Evolutionary conservation across 257 asterid species (phyloP).

Genomic region (Oldenlandia corymbosa): DNA sequence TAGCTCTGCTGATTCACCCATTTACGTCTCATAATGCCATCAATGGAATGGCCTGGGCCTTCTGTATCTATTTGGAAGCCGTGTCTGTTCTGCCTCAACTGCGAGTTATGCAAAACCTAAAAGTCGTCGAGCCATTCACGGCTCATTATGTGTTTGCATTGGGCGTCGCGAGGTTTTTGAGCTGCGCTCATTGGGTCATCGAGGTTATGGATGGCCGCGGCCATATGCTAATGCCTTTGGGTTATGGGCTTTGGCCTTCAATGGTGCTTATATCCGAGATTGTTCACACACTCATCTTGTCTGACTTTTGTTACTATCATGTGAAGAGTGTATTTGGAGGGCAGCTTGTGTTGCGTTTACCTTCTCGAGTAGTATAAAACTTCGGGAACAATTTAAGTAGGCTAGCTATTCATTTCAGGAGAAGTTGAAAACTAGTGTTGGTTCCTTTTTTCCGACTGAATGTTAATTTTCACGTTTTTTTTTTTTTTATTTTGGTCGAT

Average conservation of each 20-base stretch:
- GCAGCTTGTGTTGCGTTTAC: conserved; percentile 44
- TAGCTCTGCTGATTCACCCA: conserved; percentile 42
- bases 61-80: conserved; percentile 46
- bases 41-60: conserved; percentile 42
- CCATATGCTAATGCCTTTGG: conserved; percentile 40
- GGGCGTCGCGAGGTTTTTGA: conserved; percentile 51
- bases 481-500: conserved; percentile 1
- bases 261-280: conserved; percentile 46
- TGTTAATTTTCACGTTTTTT: not conserved
- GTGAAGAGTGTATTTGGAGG: conserved; percentile 49
- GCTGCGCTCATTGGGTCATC: conserved; percentile 54
- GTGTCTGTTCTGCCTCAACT: conserved; percentile 49
- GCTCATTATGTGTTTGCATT: conserved; percentile 51
- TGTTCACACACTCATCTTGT: conserved; percentile 45
- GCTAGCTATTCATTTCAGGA: not conserved
- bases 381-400: not conserved
- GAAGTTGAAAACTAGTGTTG: conserved; percentile 2
- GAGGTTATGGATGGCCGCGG: conserved; percentile 51
- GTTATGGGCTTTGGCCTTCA: conserved; percentile 47
- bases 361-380: conserved; percentile 42
- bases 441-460: not conserved
- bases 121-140: conserved; percentile 51
- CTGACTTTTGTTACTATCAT: conserved; percentile 49
- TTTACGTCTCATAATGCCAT: conserved; percentile 38
- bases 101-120: conserved; percentile 48